Evolutionary conservation across 176 grass and related monocot species (phyloP).

Genomic region (Paspalum vaginatum): DNA sequence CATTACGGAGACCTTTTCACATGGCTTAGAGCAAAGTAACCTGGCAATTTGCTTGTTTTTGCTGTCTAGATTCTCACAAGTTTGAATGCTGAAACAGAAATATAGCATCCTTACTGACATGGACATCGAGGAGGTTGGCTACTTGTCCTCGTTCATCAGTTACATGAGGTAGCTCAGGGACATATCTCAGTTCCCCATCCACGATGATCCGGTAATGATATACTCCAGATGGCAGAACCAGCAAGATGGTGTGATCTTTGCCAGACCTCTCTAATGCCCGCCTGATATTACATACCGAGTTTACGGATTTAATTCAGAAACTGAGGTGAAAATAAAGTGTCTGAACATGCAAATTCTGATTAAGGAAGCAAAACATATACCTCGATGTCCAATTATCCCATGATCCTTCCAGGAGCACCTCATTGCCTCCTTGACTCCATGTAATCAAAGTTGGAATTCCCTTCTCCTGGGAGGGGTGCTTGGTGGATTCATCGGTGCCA

Average conservation of each 20-base stretch:
- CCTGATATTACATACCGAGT: conserved; percentile 42
- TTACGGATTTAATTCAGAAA: conserved; percentile 5
- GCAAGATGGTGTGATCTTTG: conserved; percentile 68
- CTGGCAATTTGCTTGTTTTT: conserved; percentile 18
- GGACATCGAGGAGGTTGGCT: conserved; percentile 85
- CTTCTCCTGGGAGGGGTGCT: conserved; percentile 40
- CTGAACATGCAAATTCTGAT: neutral
- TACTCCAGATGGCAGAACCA: conserved; percentile 75
- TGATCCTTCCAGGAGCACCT: conserved; percentile 81
- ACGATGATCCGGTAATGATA: conserved; percentile 84
- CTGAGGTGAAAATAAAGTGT: neutral
- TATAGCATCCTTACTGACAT: conserved; percentile 63
- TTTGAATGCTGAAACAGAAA: conserved; percentile 38
- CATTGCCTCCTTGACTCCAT: conserved; percentile 83
- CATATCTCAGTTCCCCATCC: conserved; percentile 58
- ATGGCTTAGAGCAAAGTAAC: conserved; percentile 24
- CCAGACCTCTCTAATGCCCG: conserved; percentile 65
- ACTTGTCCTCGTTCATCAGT: conserved; percentile 60
- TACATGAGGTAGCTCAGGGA: conserved; percentile 66
- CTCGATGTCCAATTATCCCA: conserved; percentile 95
- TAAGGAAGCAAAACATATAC: conserved; percentile 38
- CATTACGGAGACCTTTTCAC: conserved; percentile 4
- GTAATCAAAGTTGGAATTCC: conserved; percentile 79
- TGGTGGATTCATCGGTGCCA: conserved; percentile 46
- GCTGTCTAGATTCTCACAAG: neutral